Evolutionary conservation across 371 early-diverging fungal species (phyloP).

Genomic region (Saksenaea vasiformis): DNA sequence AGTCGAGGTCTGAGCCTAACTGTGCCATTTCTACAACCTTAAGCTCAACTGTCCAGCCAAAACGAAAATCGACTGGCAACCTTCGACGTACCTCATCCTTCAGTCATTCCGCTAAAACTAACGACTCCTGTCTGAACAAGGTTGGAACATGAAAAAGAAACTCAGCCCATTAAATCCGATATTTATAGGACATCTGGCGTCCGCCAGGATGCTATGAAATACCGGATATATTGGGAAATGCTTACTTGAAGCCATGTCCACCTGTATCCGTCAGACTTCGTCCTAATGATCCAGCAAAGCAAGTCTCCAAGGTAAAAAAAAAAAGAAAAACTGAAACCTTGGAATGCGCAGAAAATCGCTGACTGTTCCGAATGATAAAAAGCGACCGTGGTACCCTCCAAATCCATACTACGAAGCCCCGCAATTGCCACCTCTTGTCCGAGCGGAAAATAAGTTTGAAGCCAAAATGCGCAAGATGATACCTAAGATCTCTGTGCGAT

Average conservation of each 20-base stretch:
- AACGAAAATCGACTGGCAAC: constrained; percentile 54
- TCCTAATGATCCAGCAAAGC: constrained; percentile 42
- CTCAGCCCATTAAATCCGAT: constrained; percentile 5
- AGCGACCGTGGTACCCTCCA: constrained; percentile 43
- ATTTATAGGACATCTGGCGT: constrained; percentile 31
- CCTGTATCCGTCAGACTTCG: constrained; percentile 38
- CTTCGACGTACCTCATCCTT: constrained; percentile 34
- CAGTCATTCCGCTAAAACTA: constrained; percentile 18
- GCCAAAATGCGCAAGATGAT: constrained; percentile 28
- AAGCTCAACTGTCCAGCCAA: constrained; percentile 28
- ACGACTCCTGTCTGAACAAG: constrained; percentile 8
- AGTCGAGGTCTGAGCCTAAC: constrained; percentile 46
- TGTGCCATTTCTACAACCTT: constrained; percentile 28
- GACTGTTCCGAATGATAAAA: background rate
- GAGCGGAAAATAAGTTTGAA: constrained; percentile 31
- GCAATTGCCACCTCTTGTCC: constrained; percentile 25
- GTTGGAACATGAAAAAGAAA: background rate
- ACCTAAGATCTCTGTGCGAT: constrained; percentile 34
- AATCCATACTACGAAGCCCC: constrained; percentile 32
- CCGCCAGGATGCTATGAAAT: constrained; percentile 34
- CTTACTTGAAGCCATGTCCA: constrained; percentile 43
- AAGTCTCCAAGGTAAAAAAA: constrained; percentile 50
- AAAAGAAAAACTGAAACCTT: background rate
- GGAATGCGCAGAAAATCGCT: background rate
- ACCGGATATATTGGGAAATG: constrained; percentile 36